These are phyloP conservation scores for Nakazawaea holstii DNA, from an alignment of 805 yeast genomes.

Conservation along the genomic window DNA sequence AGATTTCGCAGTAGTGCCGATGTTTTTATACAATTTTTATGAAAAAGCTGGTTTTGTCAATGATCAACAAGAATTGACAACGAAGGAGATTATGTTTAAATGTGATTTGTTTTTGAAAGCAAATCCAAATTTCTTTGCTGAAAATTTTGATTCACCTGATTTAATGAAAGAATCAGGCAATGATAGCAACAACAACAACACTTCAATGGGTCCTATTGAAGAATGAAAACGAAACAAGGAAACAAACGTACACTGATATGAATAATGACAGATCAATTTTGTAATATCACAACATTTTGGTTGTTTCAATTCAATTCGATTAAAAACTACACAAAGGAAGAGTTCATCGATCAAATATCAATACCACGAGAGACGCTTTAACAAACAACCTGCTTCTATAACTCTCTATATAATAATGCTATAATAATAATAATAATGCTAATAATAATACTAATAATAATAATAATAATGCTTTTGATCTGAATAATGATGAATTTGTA, in stretches of 20 bases:
- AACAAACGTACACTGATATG: background rate
- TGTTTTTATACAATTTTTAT: slow-evolving; percentile 47
- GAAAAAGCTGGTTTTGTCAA: slow-evolving; percentile 38
- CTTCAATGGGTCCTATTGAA: background rate
- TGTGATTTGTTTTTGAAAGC: slow-evolving; percentile 24
- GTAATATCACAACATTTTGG: too few species aligned
- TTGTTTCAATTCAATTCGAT: too few species aligned
- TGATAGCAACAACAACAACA: background rate
- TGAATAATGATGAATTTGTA: background rate
- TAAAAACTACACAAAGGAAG: too few species aligned
- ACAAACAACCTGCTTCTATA: too few species aligned
- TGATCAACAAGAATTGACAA: slow-evolving; percentile 17
- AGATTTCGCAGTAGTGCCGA: slow-evolving; percentile 73
- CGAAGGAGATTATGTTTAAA: slow-evolving; percentile 34
- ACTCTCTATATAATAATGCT: too few species aligned
- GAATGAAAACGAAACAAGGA: background rate
- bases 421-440: too few species aligned
- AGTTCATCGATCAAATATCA: too few species aligned
- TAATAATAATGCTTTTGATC: background rate
- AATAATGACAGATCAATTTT: too few species aligned
- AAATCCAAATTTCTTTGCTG: slow-evolving; percentile 17
- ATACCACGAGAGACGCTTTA: too few species aligned
- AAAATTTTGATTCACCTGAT: background rate
- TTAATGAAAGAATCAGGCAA: background rate
- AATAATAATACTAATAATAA: background rate